A percentile compares a stretch with the other conserved stretches of the same genome.
Evolutionary conservation across 2,329 filamentous ascomycete species (phyloP).

Genomic region (Myriosclerotinia scirpicola): DNA sequence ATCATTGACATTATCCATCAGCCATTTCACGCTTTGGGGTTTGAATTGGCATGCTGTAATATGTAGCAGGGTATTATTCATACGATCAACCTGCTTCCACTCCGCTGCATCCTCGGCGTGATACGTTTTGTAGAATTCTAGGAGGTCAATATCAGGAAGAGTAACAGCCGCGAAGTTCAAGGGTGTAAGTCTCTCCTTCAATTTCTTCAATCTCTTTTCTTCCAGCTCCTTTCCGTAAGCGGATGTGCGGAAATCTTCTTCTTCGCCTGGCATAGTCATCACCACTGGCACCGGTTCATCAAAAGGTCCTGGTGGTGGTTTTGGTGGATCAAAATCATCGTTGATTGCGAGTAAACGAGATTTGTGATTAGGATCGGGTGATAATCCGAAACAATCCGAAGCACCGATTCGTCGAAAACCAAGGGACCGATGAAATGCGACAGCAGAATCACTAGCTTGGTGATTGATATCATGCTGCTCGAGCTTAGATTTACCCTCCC

Average conservation of each 20-base stretch:
- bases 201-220: slow-evolving; percentile 16
- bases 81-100: slow-evolving; percentile 27
- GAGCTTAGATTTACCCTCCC: slow-evolving; percentile 29
- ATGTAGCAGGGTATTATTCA: slow-evolving; percentile 30
- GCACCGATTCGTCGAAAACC: slow-evolving; percentile 42
- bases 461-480: slow-evolving; percentile 27
- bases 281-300: slow-evolving; percentile 1
- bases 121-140: slow-evolving; percentile 24
- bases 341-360: slow-evolving; percentile 29
- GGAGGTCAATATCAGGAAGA: slow-evolving; percentile 29
- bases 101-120: neutral
- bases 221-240: slow-evolving; percentile 25
- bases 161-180: slow-evolving; percentile 23
- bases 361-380: slow-evolving; percentile 35
- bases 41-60: slow-evolving; percentile 27
- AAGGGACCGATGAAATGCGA: slow-evolving; percentile 33
- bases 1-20: slow-evolving; percentile 35
- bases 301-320: neutral
- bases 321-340: slow-evolving; percentile 34
- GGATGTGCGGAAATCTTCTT: slow-evolving; percentile 4
- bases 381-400: slow-evolving; percentile 40
- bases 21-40: slow-evolving; percentile 32
- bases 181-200: slow-evolving; percentile 2
- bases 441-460: slow-evolving; percentile 24
- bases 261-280: slow-evolving; percentile 19